A percentile compares a stretch with the other conserved stretches of the same genome.
phyloP scores from a whole-genome alignment of 202 grass and related monocot species.

The Setaria italica region DNA sequence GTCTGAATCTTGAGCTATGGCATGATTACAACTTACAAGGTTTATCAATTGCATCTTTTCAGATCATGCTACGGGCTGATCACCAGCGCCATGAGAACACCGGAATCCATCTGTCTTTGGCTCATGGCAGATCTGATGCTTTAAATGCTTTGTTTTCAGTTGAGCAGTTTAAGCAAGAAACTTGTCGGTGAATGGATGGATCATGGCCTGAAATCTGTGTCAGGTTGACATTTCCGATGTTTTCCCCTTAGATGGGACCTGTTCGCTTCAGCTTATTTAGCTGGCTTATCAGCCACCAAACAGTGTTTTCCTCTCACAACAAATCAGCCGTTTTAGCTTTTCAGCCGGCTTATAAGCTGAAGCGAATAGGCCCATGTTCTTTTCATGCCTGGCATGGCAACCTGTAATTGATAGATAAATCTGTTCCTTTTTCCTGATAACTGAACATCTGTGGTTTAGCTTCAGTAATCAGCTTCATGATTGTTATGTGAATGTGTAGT shows the following conservation, averaged over 20 bases:
- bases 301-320: too few relatives aligned
- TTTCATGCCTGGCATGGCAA: slow-evolving; percentile 4
- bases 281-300: too few relatives aligned
- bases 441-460: not conserved
- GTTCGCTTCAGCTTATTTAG: too few relatives aligned
- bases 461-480: not conserved
- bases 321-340: too few relatives aligned
- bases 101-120: not conserved
- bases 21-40: not conserved
- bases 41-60: slow-evolving; percentile 21
- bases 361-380: too few relatives aligned
- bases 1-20: not conserved
- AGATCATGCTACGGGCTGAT: slow-evolving; percentile 16
- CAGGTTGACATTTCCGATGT: not conserved
- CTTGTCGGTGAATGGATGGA: not conserved
- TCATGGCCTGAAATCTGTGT: not conserved
- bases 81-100: not conserved
- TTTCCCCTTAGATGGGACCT: too few relatives aligned
- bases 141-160: not conserved
- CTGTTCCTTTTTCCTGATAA: not conserved
- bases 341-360: too few relatives aligned
- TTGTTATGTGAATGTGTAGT: not conserved
- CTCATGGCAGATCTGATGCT: not conserved
- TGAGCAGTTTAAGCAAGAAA: slow-evolving; percentile 1
- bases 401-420: slow-evolving; percentile 3